Base-by-base conservation (phyloP, 2,329 filamentous ascomycete species). In the Annulohypoxylon truncatum region DNA sequence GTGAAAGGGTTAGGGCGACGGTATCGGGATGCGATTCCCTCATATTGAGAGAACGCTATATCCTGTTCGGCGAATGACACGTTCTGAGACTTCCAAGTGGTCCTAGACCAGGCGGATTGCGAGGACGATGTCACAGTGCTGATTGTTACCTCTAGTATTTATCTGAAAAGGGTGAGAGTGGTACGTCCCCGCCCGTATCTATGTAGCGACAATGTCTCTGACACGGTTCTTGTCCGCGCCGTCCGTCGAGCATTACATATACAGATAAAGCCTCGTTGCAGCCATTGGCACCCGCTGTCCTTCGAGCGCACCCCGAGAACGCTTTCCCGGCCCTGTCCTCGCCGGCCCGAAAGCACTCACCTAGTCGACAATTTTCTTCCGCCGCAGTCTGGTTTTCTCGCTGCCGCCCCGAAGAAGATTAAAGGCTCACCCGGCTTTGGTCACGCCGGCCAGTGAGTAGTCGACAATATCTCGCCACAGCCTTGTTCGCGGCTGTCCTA, bases 41-140 rank as follows among this genome's bases (percentile, higher is more conserved):
- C 35, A 42, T 12, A 3, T 40, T 35, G 24, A 61, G 31, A 51
- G 44, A 15, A 35, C 5, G 18, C 18, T 28, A 55, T 61, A 28
- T 68, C 58, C 69, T 68, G 69, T 56, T 55, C 33, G 71, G 72
- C 69, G 68, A 15, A 69, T 68, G 62, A 46, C 57, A 20, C 28
- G 60, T 54, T 72, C 66, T 73, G 66, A 68, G 71, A 58, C 12
- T 66, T 69, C 70, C 55, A 46, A 72, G 64, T 31, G 71, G 59
- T 69, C 67, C 4, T 66, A 64, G 69, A 64, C 53, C 69, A 64
- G 66, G 61, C 68, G 62, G 66, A 65, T 69, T 69, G 54, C 69
- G 64, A 71, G 70, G 64, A 52, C 59, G 4, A 33, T 24, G 40
- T 29, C 58, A 51, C 64, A 59, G 64, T 67, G 60, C 47, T 44